Conservation (phyloP, 2,329 filamentous ascomycete genomes). For the Coniochaeta sp. region DNA sequence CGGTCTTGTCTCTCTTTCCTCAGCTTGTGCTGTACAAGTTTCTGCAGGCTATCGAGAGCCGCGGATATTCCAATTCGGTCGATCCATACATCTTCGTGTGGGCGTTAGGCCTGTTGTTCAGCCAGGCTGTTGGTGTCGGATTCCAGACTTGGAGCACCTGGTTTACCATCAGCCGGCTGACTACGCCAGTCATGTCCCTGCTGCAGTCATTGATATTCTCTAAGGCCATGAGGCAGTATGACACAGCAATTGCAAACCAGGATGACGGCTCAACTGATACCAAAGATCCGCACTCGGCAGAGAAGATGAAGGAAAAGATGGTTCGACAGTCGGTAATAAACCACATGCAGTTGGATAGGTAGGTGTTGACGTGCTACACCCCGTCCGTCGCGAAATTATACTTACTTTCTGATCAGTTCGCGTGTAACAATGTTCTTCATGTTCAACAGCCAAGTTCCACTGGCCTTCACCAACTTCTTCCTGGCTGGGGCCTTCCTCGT, state of each 20-base stretch:
- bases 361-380: background rate
- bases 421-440: slow-evolving; percentile 22
- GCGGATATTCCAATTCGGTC: slow-evolving; percentile 7
- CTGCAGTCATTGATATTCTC: slow-evolving; percentile 26
- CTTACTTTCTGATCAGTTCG: slow-evolving; percentile 8
- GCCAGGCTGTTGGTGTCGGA: slow-evolving; percentile 22
- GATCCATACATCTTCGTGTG: slow-evolving; percentile 21
- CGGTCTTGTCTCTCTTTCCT: slow-evolving; percentile 21
- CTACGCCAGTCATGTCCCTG: slow-evolving; percentile 20
- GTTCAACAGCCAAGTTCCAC: slow-evolving; percentile 24
- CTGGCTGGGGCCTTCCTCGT: slow-evolving; percentile 22
- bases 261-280: slow-evolving; percentile 6
- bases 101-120: slow-evolving; percentile 21
- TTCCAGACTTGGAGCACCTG: slow-evolving; percentile 22
- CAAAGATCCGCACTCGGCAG: slow-evolving; percentile 5
- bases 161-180: slow-evolving; percentile 23
- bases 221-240: slow-evolving; percentile 25
- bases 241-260: slow-evolving; percentile 18
- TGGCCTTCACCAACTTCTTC: slow-evolving; percentile 24
- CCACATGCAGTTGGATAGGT: slow-evolving; percentile 27
- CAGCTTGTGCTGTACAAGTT: slow-evolving; percentile 27
- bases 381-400: background rate
- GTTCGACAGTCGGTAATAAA: slow-evolving; percentile 25
- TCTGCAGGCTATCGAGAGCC: slow-evolving; percentile 21
- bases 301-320: slow-evolving; percentile 9